Evolutionary conservation across 345 rosid species (phyloP).

Genomic region (Linum usitatissimum): DNA sequence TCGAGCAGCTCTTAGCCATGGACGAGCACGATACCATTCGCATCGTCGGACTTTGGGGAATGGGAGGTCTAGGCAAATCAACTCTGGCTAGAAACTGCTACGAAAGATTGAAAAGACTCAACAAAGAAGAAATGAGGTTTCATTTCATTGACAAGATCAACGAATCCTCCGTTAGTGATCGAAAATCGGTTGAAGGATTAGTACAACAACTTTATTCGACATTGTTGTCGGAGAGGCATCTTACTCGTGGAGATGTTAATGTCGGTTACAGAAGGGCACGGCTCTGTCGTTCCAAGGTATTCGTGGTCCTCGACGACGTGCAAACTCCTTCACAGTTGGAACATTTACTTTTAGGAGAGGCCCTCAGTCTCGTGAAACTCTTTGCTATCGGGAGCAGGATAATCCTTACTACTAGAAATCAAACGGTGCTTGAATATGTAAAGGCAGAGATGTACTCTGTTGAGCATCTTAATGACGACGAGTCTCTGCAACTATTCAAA

Average conservation of each 20-base stretch:
- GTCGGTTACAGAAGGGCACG: not conserved
- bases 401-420: not conserved
- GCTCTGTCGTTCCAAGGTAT: not conserved
- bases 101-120: not conserved
- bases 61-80: not conserved
- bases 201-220: not conserved
- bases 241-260: not conserved
- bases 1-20: not conserved
- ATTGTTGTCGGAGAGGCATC: not conserved
- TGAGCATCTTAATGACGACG: not conserved
- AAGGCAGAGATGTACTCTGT: not conserved
- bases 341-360: not conserved
- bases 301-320: not conserved
- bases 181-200: not conserved
- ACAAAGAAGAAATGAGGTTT: not conserved
- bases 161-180: not conserved
- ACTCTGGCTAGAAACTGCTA: not conserved
- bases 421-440: not conserved
- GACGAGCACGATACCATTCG: not conserved
- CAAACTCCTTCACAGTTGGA: not conserved
- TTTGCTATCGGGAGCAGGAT: not conserved
- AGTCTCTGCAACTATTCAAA: not conserved
- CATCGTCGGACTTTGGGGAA: not conserved
- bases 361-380: not conserved
- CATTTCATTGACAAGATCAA: not conserved